Base-by-base conservation (phyloP, 441 rosid species). In the Melastoma candidum region DNA sequence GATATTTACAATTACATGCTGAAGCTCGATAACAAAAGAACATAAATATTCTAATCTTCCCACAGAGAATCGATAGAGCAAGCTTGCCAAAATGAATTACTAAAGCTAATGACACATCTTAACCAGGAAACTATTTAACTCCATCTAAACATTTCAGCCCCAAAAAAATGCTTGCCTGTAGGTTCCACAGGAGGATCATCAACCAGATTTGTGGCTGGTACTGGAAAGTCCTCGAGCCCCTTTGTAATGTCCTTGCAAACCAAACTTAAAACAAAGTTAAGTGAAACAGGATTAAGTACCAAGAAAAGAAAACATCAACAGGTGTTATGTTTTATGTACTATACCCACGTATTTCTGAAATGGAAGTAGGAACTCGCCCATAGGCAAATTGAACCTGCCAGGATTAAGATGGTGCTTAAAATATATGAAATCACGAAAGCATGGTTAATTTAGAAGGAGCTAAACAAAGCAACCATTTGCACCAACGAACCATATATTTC, bases 181-280 rank as follows among this genome's bases (percentile, higher is more conserved):
- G 83, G 85, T 59, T 69, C 65, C 51, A 60, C 54, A 47, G 75
- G 67, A 53, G 74, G 71, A 71, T 65, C 61, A 41, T 75, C 78
- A 59, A 68, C 57, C 45, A 65, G 44, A 55, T 79, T 77, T 65
- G 73, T 73, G 44, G 71, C 81, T 24, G 75, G 81, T 53, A 79
- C 73, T 39, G 57, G 59, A 51, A 61, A 60, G 56, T 56, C 68
- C 69, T 82, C 83, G 65, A 53, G 55, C 54, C 85, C 81, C 12
- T 56, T 49, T 26, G 79, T 69, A 51, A 77, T 56, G 77, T 79
- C 88, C 65, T 64, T 49, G 45, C 81, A 73, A 47, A 73, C 71
- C 67, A 77, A 62, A 67, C 85, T 82, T 65, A 11, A 32, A 17
- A 46, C 62, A 60, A 63, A 12, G 53, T 54, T 59, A 58, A 63